Evolutionary conservation across 208 protist genomes (phyloP).

Genomic region (Acanthamoeba comandoni): DNA sequence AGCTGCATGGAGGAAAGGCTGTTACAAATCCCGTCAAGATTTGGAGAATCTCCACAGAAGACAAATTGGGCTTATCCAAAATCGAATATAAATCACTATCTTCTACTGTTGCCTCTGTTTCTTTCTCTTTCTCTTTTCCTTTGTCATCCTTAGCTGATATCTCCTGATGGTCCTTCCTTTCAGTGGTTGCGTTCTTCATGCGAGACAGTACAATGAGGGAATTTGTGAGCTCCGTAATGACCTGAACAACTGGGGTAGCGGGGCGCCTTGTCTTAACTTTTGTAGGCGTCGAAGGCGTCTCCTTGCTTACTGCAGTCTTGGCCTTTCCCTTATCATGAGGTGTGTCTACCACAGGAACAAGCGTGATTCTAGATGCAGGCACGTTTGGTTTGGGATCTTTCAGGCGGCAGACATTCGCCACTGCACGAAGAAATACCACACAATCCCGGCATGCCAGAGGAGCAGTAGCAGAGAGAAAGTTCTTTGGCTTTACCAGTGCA

Average conservation of each 20-base stretch:
- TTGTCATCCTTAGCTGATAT: not conserved
- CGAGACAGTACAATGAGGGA: constrained; percentile 41
- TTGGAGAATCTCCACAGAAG: constrained; percentile 43
- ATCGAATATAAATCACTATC: not conserved
- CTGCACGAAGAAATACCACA: constrained; percentile 42
- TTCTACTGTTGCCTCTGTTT: not conserved
- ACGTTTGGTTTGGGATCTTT: constrained; percentile 52
- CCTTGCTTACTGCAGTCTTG: not conserved
- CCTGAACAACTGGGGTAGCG: constrained; percentile 29
- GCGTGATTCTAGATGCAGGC: not conserved
- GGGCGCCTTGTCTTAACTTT: constrained; percentile 58
- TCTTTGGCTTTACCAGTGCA: constrained; percentile 64
- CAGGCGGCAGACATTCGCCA: constrained; percentile 26
- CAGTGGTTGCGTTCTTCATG: constrained; percentile 25
- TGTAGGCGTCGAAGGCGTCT: not conserved
- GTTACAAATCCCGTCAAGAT: constrained; percentile 60
- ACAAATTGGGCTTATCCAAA: constrained; percentile 36
- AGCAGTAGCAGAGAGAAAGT: constrained; percentile 58
- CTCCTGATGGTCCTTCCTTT: not conserved
- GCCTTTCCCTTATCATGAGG: not conserved
- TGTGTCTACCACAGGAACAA: constrained; percentile 13
- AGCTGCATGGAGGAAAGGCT: constrained; percentile 53
- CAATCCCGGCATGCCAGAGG: constrained; percentile 51
- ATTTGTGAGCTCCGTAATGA: constrained; percentile 68
- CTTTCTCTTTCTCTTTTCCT: constrained; percentile 21